phyloP scores from a whole-genome alignment of 495 filamentous ascomycete genomes.

The Talaromyces liani region DNA sequence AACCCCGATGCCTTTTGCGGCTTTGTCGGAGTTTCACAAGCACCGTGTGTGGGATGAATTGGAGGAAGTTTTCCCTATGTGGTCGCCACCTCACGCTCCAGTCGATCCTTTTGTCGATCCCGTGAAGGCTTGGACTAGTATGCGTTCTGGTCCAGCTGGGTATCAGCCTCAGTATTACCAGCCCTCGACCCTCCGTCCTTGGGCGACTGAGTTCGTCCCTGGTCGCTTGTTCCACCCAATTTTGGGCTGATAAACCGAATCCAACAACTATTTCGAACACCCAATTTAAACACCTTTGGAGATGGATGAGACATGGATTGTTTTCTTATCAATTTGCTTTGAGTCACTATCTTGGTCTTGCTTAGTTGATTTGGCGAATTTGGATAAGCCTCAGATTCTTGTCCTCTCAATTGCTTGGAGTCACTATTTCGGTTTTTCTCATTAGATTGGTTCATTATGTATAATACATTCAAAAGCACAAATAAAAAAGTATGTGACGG shows the following conservation, averaged over 20 bases:
- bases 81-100: not conserved
- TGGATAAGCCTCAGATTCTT: not conserved
- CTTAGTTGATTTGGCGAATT: not conserved
- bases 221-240: not conserved
- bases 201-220: not conserved
- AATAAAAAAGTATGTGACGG: not conserved
- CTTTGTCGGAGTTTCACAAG: not conserved
- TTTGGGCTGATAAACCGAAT: not conserved
- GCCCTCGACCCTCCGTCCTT: not conserved
- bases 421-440: not conserved
- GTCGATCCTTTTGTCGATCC: not conserved
- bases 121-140: not conserved
- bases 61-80: not conserved
- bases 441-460: not conserved
- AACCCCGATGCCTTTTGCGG: not conserved
- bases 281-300: not conserved
- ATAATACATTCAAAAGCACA: not conserved
- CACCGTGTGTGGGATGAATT: not conserved
- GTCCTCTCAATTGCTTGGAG: not conserved
- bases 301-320: not conserved
- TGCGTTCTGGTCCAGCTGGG: not conserved
- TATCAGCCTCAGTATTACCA: not conserved
- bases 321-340: not conserved
- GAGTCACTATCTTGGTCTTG: not conserved
- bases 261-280: not conserved